Percentiles rank a stretch among this genome's conserved stretches.
phyloP scores from a whole-genome alignment of 495 filamentous ascomycete genomes.

The Clavariopsis aquatica region DNA sequence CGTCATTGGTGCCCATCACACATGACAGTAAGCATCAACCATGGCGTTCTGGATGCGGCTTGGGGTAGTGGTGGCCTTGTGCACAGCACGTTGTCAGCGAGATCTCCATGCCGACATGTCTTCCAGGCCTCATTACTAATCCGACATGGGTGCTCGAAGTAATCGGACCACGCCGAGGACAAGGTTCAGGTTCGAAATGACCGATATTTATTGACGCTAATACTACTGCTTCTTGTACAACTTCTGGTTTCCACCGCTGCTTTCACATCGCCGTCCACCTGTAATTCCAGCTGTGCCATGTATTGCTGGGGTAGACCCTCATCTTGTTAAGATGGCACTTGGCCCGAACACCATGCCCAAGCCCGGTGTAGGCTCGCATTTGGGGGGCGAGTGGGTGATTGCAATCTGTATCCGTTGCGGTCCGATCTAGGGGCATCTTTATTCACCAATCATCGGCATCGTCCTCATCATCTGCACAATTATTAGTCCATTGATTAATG shows the following conservation, averaged over 20 bases:
- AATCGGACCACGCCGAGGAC: background rate
- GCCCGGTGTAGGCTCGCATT: background rate
- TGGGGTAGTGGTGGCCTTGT: background rate
- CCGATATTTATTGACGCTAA: background rate
- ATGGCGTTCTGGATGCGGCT: background rate
- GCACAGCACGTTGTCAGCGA: too few relatives aligned
- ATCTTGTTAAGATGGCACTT: background rate
- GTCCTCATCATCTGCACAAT: conserved; percentile 38
- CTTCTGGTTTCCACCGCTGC: background rate
- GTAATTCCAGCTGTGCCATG: background rate
- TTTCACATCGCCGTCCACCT: background rate
- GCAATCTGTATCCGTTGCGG: background rate
- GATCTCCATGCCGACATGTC: too few relatives aligned
- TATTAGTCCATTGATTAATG: conserved; percentile 12
- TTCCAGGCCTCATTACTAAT: too few relatives aligned
- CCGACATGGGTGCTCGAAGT: background rate
- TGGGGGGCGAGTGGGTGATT: background rate
- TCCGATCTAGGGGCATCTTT: background rate
- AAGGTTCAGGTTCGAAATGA: background rate
- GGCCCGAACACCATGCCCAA: background rate
- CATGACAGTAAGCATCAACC: background rate
- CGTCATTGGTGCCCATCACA: background rate
- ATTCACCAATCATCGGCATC: conserved; percentile 41
- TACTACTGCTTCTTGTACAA: background rate
- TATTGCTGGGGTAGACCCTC: background rate